Percentiles rank a stretch among this genome's conserved stretches.
phyloP scores from a whole-genome alignment of 1,284 basidiomycete species.

The Ustilago lituana region DNA sequence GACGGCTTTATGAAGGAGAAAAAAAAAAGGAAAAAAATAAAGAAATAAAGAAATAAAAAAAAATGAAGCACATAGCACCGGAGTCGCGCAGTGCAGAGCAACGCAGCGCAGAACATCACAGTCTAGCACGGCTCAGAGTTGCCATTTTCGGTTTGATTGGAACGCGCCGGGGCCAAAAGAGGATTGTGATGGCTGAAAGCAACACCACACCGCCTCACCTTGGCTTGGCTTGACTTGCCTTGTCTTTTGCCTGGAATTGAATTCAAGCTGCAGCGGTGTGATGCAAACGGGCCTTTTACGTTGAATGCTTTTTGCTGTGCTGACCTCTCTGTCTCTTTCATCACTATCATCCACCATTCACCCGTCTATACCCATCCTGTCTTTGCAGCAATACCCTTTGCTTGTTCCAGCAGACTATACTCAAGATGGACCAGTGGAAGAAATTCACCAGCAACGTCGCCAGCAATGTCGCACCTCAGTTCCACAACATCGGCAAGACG shows the following conservation, averaged over 20 bases:
- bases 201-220: too few relatives aligned
- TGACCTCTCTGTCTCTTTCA: not conserved
- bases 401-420: not conserved
- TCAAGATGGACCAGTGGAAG: slow-evolving; percentile 79
- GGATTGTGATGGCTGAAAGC: slow-evolving; percentile 17
- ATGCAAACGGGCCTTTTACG: not conserved
- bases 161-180: too few relatives aligned
- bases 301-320: not conserved
- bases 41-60: not conserved
- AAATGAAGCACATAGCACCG: slow-evolving; percentile 1
- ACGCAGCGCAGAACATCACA: not conserved
- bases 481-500: slow-evolving; percentile 78
- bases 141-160: too few relatives aligned
- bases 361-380: not conserved
- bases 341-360: not conserved
- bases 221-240: too few relatives aligned
- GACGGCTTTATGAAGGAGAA: too few relatives aligned
- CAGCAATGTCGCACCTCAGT: slow-evolving; percentile 59
- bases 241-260: too few relatives aligned
- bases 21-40: not conserved
- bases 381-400: not conserved
- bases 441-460: slow-evolving; percentile 56
- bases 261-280: not conserved
- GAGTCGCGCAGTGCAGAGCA: not conserved
- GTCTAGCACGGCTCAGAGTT: too few relatives aligned